Evolutionary conservation across 352 stramenopile species (phyloP).

Genomic region (Phytopythium chamaehyphon): DNA sequence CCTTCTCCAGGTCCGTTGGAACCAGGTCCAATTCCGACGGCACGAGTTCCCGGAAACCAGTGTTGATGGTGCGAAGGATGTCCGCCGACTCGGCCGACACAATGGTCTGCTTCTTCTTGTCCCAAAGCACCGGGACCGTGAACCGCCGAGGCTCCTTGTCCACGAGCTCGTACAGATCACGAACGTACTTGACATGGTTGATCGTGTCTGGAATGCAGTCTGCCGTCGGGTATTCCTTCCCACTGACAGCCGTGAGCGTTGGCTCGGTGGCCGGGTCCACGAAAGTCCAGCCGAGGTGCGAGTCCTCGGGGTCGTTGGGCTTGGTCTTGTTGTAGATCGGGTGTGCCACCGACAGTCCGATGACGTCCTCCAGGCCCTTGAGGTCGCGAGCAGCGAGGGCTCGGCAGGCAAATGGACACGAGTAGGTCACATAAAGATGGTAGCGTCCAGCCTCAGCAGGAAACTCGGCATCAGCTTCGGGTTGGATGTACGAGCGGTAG

Average conservation of each 20-base stretch:
- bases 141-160: slow-evolving; percentile 12
- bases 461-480: slow-evolving; percentile 31
- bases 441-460: slow-evolving; percentile 56
- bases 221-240: slow-evolving; percentile 12
- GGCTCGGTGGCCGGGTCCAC: slow-evolving; percentile 7
- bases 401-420: slow-evolving; percentile 79
- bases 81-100: slow-evolving; percentile 74
- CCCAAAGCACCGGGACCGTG: slow-evolving; percentile 69
- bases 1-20: slow-evolving; percentile 23
- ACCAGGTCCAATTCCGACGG: slow-evolving; percentile 30
- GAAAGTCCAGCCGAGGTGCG: slow-evolving; percentile 35
- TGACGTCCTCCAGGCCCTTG: slow-evolving; percentile 90
- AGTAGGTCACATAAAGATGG: slow-evolving; percentile 91
- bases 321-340: slow-evolving; percentile 39
- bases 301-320: slow-evolving; percentile 26
- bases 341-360: slow-evolving; percentile 85
- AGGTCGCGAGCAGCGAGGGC: slow-evolving; percentile 74
- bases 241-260: slow-evolving; percentile 6
- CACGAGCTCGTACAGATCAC: slow-evolving; percentile 37
- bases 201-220: slow-evolving; percentile 20
- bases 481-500: slow-evolving; percentile 17
- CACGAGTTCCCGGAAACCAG: slow-evolving; percentile 32
- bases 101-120: slow-evolving; percentile 65
- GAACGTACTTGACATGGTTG: slow-evolving; percentile 20
- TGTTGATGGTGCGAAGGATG: slow-evolving; percentile 70